These are phyloP conservation scores for Ceratobasidium sp. DNA, from an alignment of 1,284 basidiomycete species.

Conservation along the genomic window DNA sequence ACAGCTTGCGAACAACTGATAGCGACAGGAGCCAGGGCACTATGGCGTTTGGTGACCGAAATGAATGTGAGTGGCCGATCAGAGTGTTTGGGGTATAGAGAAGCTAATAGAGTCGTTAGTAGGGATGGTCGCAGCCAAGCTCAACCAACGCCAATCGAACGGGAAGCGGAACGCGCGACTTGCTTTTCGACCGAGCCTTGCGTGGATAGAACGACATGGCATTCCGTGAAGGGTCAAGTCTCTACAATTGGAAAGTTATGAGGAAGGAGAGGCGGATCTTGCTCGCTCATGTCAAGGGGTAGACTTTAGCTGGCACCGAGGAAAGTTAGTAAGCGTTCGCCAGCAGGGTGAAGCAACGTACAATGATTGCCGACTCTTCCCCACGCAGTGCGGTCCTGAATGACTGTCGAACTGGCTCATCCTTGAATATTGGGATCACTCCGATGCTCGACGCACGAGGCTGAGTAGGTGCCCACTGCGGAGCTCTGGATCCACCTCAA, in stretches of 20 bases:
- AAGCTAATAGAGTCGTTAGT: conserved; percentile 3
- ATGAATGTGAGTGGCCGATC: no score
- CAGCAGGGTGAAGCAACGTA: neutral
- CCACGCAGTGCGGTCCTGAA: conserved; percentile 11
- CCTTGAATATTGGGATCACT: conserved; percentile 1
- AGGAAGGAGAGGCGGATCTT: neutral
- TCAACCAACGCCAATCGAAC: neutral
- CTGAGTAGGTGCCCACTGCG: conserved; percentile 13
- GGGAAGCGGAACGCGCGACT: conserved; percentile 2
- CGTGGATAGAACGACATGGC: neutral
- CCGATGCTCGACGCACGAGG: conserved; percentile 13
- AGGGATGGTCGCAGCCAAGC: neutral
- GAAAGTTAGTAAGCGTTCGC: neutral
- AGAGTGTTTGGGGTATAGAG: neutral
- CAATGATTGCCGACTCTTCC: conserved; percentile 1
- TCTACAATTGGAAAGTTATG: neutral
- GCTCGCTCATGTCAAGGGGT: neutral
- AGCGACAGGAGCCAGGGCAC: no score
- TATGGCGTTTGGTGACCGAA: no score
- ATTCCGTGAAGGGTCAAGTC: neutral
- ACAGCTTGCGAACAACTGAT: no score
- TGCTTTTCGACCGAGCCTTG: neutral
- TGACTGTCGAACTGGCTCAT: neutral
- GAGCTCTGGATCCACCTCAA: conserved; percentile 30
- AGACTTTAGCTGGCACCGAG: neutral